A percentile compares a stretch with the other conserved stretches of the same genome.
Evolutionary conservation across 371 early-diverging fungal species (phyloP).

Genomic region (Mortierella sp.): DNA sequence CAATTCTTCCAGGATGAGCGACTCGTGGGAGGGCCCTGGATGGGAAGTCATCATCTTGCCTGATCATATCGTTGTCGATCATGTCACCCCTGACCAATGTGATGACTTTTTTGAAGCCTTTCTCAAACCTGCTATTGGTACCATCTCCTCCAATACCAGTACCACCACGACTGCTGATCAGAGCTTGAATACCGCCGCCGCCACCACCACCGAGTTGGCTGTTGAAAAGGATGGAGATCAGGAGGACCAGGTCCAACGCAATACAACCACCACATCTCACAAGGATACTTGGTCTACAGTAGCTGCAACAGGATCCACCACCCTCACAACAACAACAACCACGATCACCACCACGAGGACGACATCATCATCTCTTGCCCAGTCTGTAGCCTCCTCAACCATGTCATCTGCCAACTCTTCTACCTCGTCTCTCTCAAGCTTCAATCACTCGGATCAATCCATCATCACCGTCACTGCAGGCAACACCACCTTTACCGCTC

Average conservation of each 20-base stretch:
- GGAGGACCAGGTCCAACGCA: not conserved
- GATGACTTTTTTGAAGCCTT: slow-evolving; percentile 60
- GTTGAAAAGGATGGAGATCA: slow-evolving; percentile 36
- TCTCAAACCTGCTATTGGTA: slow-evolving; percentile 55
- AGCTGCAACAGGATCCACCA: not conserved
- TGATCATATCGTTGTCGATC: slow-evolving; percentile 65
- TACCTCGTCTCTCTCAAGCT: not conserved
- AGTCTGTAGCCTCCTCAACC: not conserved
- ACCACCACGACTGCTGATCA: too few species aligned
- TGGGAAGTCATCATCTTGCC: slow-evolving; percentile 62
- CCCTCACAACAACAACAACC: not conserved
- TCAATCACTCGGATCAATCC: slow-evolving; percentile 9
- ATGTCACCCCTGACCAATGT: slow-evolving; percentile 63
- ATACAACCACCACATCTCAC: not conserved
- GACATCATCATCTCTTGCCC: too few species aligned
- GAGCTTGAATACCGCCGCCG: too few species aligned
- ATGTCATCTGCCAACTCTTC: not conserved
- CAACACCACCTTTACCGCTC: slow-evolving; percentile 59
- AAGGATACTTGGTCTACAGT: too few species aligned
- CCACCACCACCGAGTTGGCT: too few species aligned
- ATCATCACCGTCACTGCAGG: slow-evolving; percentile 38
- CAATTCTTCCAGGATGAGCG: slow-evolving; percentile 57
- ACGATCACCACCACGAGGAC: slow-evolving; percentile 10
- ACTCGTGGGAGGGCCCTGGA: slow-evolving; percentile 36
- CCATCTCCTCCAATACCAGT: not conserved